Percentiles rank a stretch among this genome's conserved stretches.
Evolutionary conservation across 768 basidiomycete species (phyloP).

Genomic region (Boletus patriciae): DNA sequence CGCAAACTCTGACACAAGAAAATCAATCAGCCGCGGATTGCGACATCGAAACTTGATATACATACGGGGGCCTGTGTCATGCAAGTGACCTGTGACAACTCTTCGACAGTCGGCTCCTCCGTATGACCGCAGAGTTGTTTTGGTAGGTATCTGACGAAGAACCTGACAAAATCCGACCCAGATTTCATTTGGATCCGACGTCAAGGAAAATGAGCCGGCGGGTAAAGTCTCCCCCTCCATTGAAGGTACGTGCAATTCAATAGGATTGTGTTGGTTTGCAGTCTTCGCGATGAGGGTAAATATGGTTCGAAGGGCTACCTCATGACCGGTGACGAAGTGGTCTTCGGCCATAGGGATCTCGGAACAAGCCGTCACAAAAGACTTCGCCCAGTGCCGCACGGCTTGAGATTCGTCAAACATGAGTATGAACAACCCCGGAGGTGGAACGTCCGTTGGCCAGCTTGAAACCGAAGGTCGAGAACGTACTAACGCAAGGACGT

Average conservation of each 20-base stretch:
- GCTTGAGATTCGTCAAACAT: conserved; percentile 48
- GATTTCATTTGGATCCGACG: conserved; percentile 43
- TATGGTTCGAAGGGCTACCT: conserved; percentile 44
- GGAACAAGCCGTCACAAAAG: conserved; percentile 41
- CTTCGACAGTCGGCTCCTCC: conserved; percentile 48
- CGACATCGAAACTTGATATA: conserved; percentile 22
- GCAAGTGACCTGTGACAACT: conserved; percentile 59
- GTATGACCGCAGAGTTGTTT: conserved; percentile 36
- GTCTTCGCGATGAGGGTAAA: conserved; percentile 25
- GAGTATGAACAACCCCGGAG: conserved; percentile 60
- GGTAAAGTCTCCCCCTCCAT: conserved; percentile 6
- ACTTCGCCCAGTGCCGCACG: conserved; percentile 61
- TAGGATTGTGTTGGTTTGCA: not conserved
- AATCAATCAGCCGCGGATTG: not conserved
- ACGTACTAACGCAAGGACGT: conserved; percentile 40
- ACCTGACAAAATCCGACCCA: conserved; percentile 52
- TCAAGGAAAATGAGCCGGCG: conserved; percentile 28
- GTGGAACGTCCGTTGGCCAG: conserved; percentile 62
- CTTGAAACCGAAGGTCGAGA: conserved; percentile 28
- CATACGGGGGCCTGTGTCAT: conserved; percentile 61
- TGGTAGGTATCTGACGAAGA: conserved; percentile 55
- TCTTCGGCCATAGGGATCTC: conserved; percentile 47
- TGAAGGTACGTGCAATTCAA: not conserved
- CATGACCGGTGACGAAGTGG: conserved; percentile 50
- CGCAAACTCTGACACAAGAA: conserved; percentile 50